Evolutionary conservation across 768 basidiomycete genomes (phyloP).

Genomic region (Tulasnella sp.): DNA sequence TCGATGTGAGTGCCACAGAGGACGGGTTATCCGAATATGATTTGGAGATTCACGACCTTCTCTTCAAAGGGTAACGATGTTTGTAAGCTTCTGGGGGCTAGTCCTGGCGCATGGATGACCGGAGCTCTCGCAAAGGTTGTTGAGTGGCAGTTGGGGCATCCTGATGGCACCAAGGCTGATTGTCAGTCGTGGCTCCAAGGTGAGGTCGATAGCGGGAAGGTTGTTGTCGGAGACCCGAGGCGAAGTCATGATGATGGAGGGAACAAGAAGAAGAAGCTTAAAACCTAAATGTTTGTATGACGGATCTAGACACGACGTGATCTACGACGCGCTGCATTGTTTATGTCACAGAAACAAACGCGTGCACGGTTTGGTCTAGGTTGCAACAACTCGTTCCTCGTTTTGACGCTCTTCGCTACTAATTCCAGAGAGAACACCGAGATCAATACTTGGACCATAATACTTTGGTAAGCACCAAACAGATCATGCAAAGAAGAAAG

Average conservation of each 20-base stretch:
- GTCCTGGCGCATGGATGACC: conserved; percentile 62
- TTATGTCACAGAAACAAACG: too few species aligned
- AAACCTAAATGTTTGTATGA: too few species aligned
- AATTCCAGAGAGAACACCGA: too few species aligned
- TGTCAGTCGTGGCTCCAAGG: conserved; percentile 59
- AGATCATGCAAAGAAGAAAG: too few species aligned
- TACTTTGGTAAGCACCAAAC: too few species aligned
- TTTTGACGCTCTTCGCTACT: too few species aligned
- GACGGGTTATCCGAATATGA: neutral
- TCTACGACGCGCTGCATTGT: too few species aligned
- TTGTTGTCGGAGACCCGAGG: neutral
- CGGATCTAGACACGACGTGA: too few species aligned
- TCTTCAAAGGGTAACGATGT: conserved; percentile 61
- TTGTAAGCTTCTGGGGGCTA: conserved; percentile 39
- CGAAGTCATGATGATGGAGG: neutral
- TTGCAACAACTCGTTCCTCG: too few species aligned
- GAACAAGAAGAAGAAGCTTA: neutral
- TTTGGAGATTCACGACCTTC: neutral
- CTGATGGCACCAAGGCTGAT: conserved; percentile 50
- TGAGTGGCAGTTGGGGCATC: conserved; percentile 80
- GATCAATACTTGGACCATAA: too few species aligned
- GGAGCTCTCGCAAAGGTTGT: conserved; percentile 53
- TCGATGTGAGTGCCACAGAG: conserved; percentile 63
- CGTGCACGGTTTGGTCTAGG: too few species aligned
- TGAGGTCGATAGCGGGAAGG: conserved; percentile 27